A percentile compares a stretch with the other conserved stretches of the same genome.
Conservation (phyloP, 352 stramenopile genomes). For the Phytophthora foliorum region DNA sequence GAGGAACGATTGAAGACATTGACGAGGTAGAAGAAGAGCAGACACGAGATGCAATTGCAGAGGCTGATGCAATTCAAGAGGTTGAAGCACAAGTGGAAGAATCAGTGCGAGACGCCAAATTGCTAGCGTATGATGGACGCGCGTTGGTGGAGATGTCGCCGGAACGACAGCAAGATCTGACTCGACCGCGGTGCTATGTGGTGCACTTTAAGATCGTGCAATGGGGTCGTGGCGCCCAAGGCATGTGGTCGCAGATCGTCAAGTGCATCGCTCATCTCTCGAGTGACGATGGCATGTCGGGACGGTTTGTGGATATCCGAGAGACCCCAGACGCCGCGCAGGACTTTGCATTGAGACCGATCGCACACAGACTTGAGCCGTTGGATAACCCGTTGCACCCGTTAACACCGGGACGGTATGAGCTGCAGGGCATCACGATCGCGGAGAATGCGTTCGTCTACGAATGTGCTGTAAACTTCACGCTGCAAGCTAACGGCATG, state of each 20-base stretch:
- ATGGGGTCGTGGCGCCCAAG: constrained; percentile 39
- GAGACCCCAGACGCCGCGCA: constrained; percentile 37
- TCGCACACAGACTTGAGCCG: constrained; percentile 33
- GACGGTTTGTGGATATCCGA: constrained; percentile 41
- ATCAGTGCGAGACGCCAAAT: constrained; percentile 18
- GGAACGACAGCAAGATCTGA: constrained; percentile 4
- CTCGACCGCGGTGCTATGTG: constrained; percentile 35
- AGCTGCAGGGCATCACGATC: constrained; percentile 65
- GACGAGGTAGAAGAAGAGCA: constrained; percentile 23
- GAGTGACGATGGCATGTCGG: constrained; percentile 18
- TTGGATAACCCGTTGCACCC: constrained; percentile 46
- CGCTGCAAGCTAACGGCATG: constrained; percentile 50
- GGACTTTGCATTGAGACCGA: constrained; percentile 38
- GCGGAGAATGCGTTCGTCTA: constrained; percentile 69
- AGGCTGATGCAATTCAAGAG: background rate
- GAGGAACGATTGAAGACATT: constrained; percentile 23
- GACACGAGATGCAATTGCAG: background rate
- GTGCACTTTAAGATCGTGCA: constrained; percentile 60
- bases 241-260: constrained; percentile 42
- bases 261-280: constrained; percentile 44
- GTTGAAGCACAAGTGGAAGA: background rate
- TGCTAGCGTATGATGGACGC: constrained; percentile 42
- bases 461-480: constrained; percentile 54
- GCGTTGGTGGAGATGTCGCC: constrained; percentile 37
- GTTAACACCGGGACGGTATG: constrained; percentile 62